These are phyloP conservation scores for Reticulomyxa filosa DNA, from an alignment of 78 protist species.

Conservation along the genomic window DNA sequence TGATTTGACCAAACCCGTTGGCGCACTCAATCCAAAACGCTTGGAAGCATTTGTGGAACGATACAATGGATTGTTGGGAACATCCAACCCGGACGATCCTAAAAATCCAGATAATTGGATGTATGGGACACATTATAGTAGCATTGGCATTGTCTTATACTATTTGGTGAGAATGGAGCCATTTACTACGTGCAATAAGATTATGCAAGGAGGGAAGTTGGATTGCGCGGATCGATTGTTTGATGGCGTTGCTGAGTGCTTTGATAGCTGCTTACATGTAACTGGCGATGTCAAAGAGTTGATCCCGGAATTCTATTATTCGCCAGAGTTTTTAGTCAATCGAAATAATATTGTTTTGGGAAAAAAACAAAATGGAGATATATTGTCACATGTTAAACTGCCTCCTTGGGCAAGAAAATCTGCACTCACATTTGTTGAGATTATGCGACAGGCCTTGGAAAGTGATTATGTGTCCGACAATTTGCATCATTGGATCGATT, in stretches of 20 bases:
- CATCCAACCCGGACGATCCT: too few species aligned
- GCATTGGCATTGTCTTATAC: not conserved
- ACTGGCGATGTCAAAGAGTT: slow-evolving; percentile 4
- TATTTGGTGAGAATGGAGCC: not conserved
- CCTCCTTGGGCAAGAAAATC: slow-evolving; percentile 10
- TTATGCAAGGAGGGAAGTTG: slow-evolving; percentile 5
- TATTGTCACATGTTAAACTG: not conserved
- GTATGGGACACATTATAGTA: slow-evolving; percentile 12
- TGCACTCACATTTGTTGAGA: too few species aligned
- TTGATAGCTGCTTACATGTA: not conserved
- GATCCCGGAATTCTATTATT: not conserved
- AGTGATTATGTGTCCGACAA: too few species aligned
- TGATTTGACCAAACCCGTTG: slow-evolving; percentile 58
- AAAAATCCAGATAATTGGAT: too few species aligned
- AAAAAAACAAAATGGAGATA: not conserved
- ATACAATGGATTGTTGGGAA: not conserved
- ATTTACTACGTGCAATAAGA: not conserved
- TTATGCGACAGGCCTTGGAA: too few species aligned
- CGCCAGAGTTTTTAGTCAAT: not conserved
- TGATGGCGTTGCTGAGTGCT: not conserved
- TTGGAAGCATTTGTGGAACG: not conserved
- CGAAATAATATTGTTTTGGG: not conserved
- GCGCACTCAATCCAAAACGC: slow-evolving; percentile 24
- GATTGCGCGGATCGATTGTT: slow-evolving; percentile 4
- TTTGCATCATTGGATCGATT: too few species aligned